These are phyloP conservation scores for Trichophyton mentagrophytes DNA, from an alignment of 2,329 filamentous ascomycete species.

Conservation along the genomic window DNA sequence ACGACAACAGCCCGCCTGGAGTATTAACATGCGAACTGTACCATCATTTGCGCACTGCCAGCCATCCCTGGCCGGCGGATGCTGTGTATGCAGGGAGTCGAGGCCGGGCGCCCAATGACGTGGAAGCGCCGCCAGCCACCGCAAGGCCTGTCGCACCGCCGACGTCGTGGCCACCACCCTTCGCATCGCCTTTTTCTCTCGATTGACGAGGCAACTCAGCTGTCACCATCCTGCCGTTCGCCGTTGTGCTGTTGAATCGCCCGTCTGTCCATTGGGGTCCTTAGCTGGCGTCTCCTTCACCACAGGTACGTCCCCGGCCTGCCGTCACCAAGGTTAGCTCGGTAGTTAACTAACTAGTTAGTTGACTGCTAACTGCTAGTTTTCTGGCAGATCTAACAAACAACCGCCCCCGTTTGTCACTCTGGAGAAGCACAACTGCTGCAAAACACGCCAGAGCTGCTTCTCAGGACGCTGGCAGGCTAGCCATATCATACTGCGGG, in stretches of 20 bases:
- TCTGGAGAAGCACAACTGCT: neutral
- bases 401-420: neutral
- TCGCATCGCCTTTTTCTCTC: neutral
- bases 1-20: too few species aligned
- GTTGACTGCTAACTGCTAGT: too few species aligned
- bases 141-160: neutral
- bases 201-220: neutral
- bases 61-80: neutral
- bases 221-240: neutral
- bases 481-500: neutral
- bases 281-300: neutral
- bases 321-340: neutral
- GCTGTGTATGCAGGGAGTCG: neutral
- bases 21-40: neutral
- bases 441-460: neutral
- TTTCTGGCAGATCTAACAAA: neutral
- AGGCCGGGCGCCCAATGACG: constrained; percentile 2
- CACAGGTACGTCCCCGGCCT: neutral
- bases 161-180: neutral
- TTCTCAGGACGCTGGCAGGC: neutral
- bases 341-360: too few species aligned
- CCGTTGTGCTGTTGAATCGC: neutral
- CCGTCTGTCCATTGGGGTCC: neutral
- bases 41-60: neutral
- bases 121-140: constrained; percentile 3